A percentile compares a stretch with the other conserved stretches of the same genome.
Evolutionary conservation across 352 stramenopile genomes (phyloP).

Genomic region (Phytophthora meadii): DNA sequence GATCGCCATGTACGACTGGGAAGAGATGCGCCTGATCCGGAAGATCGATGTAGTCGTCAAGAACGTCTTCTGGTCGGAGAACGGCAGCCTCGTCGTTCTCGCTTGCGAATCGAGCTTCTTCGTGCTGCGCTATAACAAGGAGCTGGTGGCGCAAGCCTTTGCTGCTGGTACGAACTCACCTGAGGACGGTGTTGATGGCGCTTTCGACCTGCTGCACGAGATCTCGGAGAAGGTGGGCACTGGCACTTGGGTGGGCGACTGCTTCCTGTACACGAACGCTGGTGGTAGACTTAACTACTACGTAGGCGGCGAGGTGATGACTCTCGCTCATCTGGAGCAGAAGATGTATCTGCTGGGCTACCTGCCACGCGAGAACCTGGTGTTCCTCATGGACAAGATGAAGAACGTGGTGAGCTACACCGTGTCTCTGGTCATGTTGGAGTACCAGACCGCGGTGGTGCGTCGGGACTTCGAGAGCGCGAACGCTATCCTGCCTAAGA

Average conservation of each 20-base stretch:
- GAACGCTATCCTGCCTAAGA: constrained; percentile 96
- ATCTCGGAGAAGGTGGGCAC: constrained; percentile 96
- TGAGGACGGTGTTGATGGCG: constrained; percentile 97
- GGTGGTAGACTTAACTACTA: constrained; percentile 97
- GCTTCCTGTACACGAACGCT: constrained; percentile 99
- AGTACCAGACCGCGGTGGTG: constrained; percentile 99
- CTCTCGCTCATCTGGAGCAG: constrained; percentile 95
- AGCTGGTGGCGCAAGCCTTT: constrained; percentile 90
- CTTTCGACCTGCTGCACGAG: constrained; percentile 98
- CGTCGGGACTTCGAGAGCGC: constrained; percentile 97
- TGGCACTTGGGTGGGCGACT: constrained; percentile 99
- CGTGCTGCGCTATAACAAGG: constrained; percentile 96
- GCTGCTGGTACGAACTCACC: constrained; percentile 83
- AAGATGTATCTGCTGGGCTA: constrained; percentile 99
- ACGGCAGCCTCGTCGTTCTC: constrained; percentile 96
- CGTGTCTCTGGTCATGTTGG: constrained; percentile 95
- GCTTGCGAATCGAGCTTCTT: constrained; percentile 96
- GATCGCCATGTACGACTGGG: constrained; percentile 99
- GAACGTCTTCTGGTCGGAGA: constrained; percentile 98
- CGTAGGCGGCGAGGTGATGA: constrained; percentile 99
- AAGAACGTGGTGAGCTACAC: constrained; percentile 94
- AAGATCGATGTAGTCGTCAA: constrained; percentile 98
- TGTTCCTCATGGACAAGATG: constrained; percentile 99
- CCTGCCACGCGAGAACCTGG: constrained; percentile 97
- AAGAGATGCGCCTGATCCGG: constrained; percentile 96